phyloP scores from a whole-genome alignment of 176 grass and related monocot species.

The Hordeum marinum region DNA sequence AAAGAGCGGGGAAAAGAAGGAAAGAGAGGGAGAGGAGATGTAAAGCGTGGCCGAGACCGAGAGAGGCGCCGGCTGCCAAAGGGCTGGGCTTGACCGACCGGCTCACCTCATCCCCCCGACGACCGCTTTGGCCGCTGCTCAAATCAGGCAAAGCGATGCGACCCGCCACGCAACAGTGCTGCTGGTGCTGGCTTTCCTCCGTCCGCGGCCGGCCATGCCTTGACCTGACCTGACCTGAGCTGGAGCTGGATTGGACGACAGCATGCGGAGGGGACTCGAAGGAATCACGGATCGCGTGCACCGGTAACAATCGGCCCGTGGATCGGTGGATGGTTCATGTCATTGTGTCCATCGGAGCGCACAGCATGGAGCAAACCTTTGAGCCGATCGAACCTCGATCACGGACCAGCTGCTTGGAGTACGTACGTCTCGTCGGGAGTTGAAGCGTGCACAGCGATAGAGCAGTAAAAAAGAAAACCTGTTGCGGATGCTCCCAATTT shows the following conservation, averaged over 20 bases:
- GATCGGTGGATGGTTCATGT: neutral
- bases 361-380: neutral
- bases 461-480: no score
- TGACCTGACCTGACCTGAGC: neutral
- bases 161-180: neutral
- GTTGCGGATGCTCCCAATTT: no score
- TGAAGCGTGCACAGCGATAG: neutral
- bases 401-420: neutral
- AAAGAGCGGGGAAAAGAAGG: neutral
- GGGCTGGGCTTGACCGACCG: conserved; percentile 44
- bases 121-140: neutral
- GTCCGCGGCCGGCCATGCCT: neutral
- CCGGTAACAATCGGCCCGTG: neutral
- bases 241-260: neutral
- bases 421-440: neutral
- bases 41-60: conserved; percentile 13
- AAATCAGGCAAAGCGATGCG: conserved; percentile 15
- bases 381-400: neutral
- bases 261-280: neutral
- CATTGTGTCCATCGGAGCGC: neutral
- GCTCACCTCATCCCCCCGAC: neutral
- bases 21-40: neutral
- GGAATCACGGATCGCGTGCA: neutral
- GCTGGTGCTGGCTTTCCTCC: neutral
- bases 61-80: conserved; percentile 25